Evolutionary conservation across 2,329 filamentous ascomycete species (phyloP).

Genomic region (Pseudodiploospora longispora): DNA sequence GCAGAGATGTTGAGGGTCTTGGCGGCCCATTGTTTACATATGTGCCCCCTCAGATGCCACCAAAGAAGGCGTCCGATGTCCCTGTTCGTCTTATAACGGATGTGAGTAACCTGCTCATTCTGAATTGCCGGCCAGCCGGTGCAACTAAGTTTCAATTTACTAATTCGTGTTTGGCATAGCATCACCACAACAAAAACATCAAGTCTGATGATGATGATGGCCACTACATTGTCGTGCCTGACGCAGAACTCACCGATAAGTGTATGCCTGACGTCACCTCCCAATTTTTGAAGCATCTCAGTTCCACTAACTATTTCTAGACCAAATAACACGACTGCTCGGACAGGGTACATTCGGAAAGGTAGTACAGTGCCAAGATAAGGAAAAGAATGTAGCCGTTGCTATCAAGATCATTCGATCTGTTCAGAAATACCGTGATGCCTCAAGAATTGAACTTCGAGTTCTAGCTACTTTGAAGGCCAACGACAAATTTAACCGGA

Average conservation of each 20-base stretch:
- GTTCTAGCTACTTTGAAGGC: constrained; percentile 86
- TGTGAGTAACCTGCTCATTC: constrained; percentile 36
- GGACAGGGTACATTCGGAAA: constrained; percentile 98
- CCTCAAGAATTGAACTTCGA: constrained; percentile 85
- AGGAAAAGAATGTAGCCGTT: constrained; percentile 65
- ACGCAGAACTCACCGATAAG: constrained; percentile 77
- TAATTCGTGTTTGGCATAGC: constrained; percentile 11
- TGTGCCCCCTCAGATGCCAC: constrained; percentile 76
- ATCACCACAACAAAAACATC: constrained; percentile 44
- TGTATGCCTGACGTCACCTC: constrained; percentile 53
- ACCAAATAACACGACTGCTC: constrained; percentile 80
- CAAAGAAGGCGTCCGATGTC: constrained; percentile 82
- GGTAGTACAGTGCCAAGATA: constrained; percentile 87
- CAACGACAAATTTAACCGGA: constrained; percentile 86
- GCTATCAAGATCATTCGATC: constrained; percentile 98
- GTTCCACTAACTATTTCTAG: constrained; percentile 35
- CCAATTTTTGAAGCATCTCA: no score
- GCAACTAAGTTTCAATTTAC: not conserved
- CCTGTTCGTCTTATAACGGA: constrained; percentile 54
- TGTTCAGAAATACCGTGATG: constrained; percentile 96
- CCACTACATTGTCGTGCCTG: constrained; percentile 88
- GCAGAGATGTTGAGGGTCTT: constrained; percentile 62
- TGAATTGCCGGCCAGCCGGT: not conserved
- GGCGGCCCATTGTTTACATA: constrained; percentile 71
- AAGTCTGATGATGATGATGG: constrained; percentile 95